Evolutionary conservation across 73 alveolate species (phyloP), one percentile per base, ranked within the genome.

Genomic region (Uronychia binucleata): DNA sequence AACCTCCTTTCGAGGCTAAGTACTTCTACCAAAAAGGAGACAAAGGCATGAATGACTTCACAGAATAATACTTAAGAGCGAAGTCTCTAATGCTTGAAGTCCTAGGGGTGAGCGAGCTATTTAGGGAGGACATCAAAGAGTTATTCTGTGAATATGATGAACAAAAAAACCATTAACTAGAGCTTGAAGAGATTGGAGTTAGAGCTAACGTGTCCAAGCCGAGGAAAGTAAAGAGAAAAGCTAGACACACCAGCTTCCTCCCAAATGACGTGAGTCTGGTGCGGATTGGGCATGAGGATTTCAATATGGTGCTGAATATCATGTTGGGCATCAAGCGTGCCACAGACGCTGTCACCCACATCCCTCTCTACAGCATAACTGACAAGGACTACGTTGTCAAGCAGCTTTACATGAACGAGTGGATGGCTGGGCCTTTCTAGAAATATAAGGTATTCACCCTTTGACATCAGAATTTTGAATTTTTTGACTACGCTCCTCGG

Each of bases 281-380:
- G n/a, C 74, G 90, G 31, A 84, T 94, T 80, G 98, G 98, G 1
- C 94, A 94, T 86, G 94, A 94, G 79, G 90, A 94, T 29, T 94
- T 97, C 91, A 94, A 94, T 79, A 58, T 92, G n/a, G 92, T 94
- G 14, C 74, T 94, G 33, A 94, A 94, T 78, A 94, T 94, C 88
- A 94, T 94, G 98, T 59, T 94, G 59, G 98, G 98, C n/a, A 94
- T 94, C 0, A 93, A 95, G 87, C 89, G 89, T 59, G 89, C 98
- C 0, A 46, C 67, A 46, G 67, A 90, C 88, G 67, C 67, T 46
- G 67, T 46, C 67, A 46, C 19, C 19, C 67, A 46, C 19, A 46
- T 46, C 19, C 67, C 67, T 46, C 67, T 46, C 67, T 46, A 46
- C 67, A 46, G 19, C 67, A 46, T 46, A 5, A 46, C 67, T 11